Evolutionary conservation across 129 eudicot species (phyloP).

Genomic region (Helichrysum umbraculigerum): DNA sequence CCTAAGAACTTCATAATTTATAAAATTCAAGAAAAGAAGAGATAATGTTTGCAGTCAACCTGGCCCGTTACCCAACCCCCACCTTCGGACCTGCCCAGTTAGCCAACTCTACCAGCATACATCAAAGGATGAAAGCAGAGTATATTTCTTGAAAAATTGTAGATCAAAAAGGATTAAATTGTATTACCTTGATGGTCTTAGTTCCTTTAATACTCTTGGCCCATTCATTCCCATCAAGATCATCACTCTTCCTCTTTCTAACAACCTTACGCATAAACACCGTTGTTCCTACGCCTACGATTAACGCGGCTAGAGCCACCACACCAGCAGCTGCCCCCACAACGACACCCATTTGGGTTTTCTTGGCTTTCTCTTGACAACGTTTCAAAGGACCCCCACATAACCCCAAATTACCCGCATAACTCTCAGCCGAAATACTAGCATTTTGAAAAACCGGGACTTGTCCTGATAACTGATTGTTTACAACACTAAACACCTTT

Average conservation of each 20-base stretch:
- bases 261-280: constrained; percentile 32
- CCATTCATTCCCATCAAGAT: constrained; percentile 87
- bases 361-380: constrained; percentile 41
- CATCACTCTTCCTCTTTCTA: constrained; percentile 44
- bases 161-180: constrained; percentile 21
- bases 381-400: constrained; percentile 55
- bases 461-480: constrained; percentile 64
- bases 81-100: neutral
- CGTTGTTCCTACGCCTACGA: constrained; percentile 13
- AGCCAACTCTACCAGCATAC: neutral
- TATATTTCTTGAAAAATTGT: neutral
- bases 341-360: constrained; percentile 41
- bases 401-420: constrained; percentile 58
- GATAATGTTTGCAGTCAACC: too few relatives aligned
- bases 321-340: constrained; percentile 48
- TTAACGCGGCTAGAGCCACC: constrained; percentile 27
- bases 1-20: too few relatives aligned
- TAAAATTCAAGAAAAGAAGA: too few relatives aligned
- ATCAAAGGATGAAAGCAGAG: neutral
- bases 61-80: neutral
- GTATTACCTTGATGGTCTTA: constrained; percentile 63
- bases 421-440: constrained; percentile 32
- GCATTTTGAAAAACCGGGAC: constrained; percentile 49
- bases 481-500: constrained; percentile 59
- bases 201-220: constrained; percentile 86